Evolutionary conservation across 345 rosid genomes (phyloP).

Genomic region (Excoecaria agallocha): DNA sequence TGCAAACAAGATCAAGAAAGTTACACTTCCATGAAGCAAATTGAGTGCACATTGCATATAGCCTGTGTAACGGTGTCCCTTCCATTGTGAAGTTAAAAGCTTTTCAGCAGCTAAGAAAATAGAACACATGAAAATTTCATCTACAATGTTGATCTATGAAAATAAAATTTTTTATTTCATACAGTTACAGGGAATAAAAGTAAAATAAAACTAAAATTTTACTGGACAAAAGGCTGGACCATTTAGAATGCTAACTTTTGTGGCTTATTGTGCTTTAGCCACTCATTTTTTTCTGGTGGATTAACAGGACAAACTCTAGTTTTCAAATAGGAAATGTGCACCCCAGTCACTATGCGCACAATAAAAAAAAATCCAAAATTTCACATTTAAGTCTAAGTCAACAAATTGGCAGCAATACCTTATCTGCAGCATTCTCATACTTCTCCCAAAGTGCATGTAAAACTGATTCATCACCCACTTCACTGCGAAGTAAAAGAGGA

Average conservation of each 20-base stretch:
- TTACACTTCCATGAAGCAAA: neutral
- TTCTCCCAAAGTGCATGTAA: slow-evolving; percentile 56
- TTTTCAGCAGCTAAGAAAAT: neutral
- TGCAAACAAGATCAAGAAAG: neutral
- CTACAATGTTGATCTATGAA: neutral
- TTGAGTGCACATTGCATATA: neutral
- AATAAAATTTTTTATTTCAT: neutral
- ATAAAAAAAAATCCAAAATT: too few relatives aligned
- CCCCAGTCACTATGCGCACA: too few relatives aligned
- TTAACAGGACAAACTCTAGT: too few relatives aligned
- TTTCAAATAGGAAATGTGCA: too few relatives aligned
- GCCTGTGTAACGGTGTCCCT: neutral
- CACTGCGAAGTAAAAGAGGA: slow-evolving; percentile 33
- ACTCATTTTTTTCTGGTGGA: too few relatives aligned
- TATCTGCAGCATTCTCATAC: slow-evolving; percentile 44
- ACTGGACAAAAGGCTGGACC: too few relatives aligned
- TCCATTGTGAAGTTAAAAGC: neutral
- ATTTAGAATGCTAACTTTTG: too few relatives aligned
- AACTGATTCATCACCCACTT: slow-evolving; percentile 51
- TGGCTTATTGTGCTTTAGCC: too few relatives aligned
- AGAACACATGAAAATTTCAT: neutral
- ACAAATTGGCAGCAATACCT: slow-evolving; percentile 37
- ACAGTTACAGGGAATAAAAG: too few relatives aligned
- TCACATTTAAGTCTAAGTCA: neutral
- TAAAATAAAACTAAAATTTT: too few relatives aligned